Percentiles rank a stretch among this genome's conserved stretches.
Conservation (phyloP, 2,329 filamentous ascomycete species). For the Arachnomyces sp. region DNA sequence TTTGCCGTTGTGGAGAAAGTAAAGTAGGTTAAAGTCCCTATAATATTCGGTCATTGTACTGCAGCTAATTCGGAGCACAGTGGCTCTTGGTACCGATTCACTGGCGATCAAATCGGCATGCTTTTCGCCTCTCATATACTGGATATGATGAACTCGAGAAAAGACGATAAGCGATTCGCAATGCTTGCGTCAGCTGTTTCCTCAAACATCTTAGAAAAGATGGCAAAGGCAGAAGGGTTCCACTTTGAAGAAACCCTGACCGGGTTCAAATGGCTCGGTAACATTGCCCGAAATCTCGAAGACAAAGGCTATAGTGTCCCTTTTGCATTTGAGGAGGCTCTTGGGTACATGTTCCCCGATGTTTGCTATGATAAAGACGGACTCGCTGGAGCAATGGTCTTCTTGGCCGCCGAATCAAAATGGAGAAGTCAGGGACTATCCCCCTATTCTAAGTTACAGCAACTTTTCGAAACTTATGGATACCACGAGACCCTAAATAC, state of each 20-base stretch:
- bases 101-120: constrained; percentile 57
- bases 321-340: constrained; percentile 57
- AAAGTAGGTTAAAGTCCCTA: constrained; percentile 21
- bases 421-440: constrained; percentile 48
- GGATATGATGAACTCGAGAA: constrained; percentile 31
- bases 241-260: constrained; percentile 55
- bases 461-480: constrained; percentile 50
- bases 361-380: constrained; percentile 59
- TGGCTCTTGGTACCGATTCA: constrained; percentile 52
- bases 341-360: constrained; percentile 58
- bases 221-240: constrained; percentile 49
- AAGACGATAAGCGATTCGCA: constrained; percentile 34
- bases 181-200: constrained; percentile 58
- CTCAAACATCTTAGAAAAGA: constrained; percentile 52
- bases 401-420: constrained; percentile 46
- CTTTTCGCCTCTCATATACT: constrained; percentile 51
- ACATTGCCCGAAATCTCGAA: constrained; percentile 47
- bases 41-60: background rate
- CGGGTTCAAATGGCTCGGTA: constrained; percentile 62
- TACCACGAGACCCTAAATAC: constrained; percentile 57
- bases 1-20: constrained; percentile 54
- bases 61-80: constrained; percentile 15
- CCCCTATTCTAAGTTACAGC: constrained; percentile 48
- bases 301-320: constrained; percentile 42
- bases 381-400: constrained; percentile 51